phyloP scores from a whole-genome alignment of 805 yeast genomes.

The Metschnikowia rubicola region DNA sequence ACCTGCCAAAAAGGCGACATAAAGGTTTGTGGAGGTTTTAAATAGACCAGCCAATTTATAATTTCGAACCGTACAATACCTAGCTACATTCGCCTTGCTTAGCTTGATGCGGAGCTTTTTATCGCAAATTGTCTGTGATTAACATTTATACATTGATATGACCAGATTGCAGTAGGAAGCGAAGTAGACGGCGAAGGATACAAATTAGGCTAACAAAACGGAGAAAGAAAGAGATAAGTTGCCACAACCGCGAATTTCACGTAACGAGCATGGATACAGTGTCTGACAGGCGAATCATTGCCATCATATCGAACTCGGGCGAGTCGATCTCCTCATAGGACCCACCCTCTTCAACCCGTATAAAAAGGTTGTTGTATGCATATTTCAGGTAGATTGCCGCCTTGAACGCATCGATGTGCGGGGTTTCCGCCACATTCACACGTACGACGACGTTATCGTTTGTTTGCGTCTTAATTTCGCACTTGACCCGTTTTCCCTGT shows the following conservation, averaged over 20 bases:
- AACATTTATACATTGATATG: too few species aligned
- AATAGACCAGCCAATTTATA: too few species aligned
- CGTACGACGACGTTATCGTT: constrained; percentile 28
- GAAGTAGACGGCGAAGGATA: too few species aligned
- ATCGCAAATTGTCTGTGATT: too few species aligned
- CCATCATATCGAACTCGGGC: constrained; percentile 20
- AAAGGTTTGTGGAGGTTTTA: too few species aligned
- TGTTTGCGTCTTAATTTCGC: constrained; percentile 27
- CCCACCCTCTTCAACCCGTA: constrained; percentile 22
- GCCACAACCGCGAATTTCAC: not conserved
- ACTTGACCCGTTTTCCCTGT: constrained; percentile 12
- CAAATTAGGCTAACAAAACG: not conserved
- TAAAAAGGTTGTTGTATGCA: constrained; percentile 25
- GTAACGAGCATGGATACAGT: constrained; percentile 23
- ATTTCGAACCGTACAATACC: too few species aligned
- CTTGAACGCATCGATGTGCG: constrained; percentile 22
- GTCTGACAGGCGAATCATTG: constrained; percentile 18
- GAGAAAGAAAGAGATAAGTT: not conserved
- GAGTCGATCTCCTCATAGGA: constrained; percentile 28
- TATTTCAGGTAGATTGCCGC: constrained; percentile 22
- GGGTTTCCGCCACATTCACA: constrained; percentile 18
- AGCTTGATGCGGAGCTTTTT: too few species aligned
- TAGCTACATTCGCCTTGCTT: too few species aligned
- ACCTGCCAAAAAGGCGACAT: too few species aligned
- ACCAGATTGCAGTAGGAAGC: too few species aligned